Evolutionary conservation across 106 monocot species (phyloP), one percentile per base, ranked within the genome.

Genomic region (Acorus calamus): DNA sequence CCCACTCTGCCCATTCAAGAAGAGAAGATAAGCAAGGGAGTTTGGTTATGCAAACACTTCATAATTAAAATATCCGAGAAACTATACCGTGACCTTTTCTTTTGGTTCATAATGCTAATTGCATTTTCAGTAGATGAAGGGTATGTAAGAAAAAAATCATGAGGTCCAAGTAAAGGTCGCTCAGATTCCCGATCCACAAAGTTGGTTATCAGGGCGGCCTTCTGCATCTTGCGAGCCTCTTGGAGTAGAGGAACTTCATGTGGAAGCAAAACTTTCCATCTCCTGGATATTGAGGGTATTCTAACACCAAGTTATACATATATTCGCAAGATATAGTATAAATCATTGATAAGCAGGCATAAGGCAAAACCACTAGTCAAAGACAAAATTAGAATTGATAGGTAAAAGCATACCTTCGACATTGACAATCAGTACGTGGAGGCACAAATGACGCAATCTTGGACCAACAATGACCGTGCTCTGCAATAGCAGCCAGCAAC

Each of bases 371-470:
- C 3, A 46, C 51, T 4, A 6, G 6, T 51, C 8, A 28, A 65
- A 63, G 13, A 57, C 43, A 75, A 49, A 63, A 10, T 7, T 42
- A 7, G 46, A 50, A 9, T 8, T 44, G 10, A 45, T 11, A 58
- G 52, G 7, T 53, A 14, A 53, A 60, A 10, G 8, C 10, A 12
- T 85, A 98, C 98, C 98, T 92, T 65, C 76, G 71, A 59, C 98
- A 98, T 57, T 92, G 92, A 75, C 67, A 85, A 74, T 98, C 92
- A 76, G 88, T 92, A 44, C 98, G 98, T 52, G 56, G 72, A 73
- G 85, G 83, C 42, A 98, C 69, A 69, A 52, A 77, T 10, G 67
- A 63, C 61, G 92, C 84, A 78, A 98, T 62, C 71, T 74, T 85
- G 45, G 98, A 98, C 98, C 98, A 98, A 52, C 74, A 75, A 74